These are phyloP conservation scores for Nymphaea colorata DNA, from an alignment of 164 flowering plant species.

Conservation along the genomic window DNA sequence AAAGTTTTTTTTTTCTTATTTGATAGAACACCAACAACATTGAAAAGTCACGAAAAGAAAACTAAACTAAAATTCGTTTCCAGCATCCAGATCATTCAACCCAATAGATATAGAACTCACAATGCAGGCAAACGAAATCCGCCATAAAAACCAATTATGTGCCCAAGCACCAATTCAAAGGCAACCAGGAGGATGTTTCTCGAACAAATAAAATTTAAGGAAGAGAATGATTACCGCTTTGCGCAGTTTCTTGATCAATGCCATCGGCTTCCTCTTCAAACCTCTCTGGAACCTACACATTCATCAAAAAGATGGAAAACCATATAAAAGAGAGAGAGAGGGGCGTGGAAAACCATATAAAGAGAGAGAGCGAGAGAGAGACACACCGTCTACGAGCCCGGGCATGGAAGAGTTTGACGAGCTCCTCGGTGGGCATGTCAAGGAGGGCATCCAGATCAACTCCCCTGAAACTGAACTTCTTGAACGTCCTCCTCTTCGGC, in stretches of 20 bases:
- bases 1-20: too few relatives aligned
- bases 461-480: constrained; percentile 65
- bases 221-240: constrained; percentile 24
- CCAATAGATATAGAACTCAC: too few relatives aligned
- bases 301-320: neutral
- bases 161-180: too few relatives aligned
- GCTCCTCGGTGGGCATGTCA: constrained; percentile 68
- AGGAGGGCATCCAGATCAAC: constrained; percentile 68
- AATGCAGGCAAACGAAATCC: too few relatives aligned
- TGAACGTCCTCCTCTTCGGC: constrained; percentile 74
- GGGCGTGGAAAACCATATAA: neutral
- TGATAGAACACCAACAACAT: too few relatives aligned
- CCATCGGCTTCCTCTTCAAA: constrained; percentile 45
- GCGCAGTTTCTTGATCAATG: constrained; percentile 43
- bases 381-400: constrained; percentile 60
- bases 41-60: too few relatives aligned
- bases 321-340: neutral
- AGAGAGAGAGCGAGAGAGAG: neutral
- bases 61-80: too few relatives aligned
- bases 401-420: constrained; percentile 58
- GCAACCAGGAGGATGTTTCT: too few relatives aligned
- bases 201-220: too few relatives aligned
- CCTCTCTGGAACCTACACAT: constrained; percentile 31
- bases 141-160: too few relatives aligned
- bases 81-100: too few relatives aligned